Evolutionary conservation across 768 basidiomycete species (phyloP).

Genomic region (Leccinum disarticulatum): DNA sequence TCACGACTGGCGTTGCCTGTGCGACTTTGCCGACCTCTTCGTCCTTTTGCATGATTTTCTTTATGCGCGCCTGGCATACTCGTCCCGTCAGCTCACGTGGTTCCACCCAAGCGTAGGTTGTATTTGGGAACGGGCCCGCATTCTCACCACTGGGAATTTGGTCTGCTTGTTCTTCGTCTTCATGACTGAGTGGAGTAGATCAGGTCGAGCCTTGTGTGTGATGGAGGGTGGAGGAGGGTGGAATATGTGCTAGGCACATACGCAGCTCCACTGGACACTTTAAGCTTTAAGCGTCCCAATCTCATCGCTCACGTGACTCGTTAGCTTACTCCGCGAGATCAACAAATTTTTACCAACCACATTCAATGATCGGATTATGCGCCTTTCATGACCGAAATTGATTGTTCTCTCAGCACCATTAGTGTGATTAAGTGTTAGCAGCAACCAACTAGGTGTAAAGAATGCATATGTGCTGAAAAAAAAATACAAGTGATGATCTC

Average conservation of each 20-base stretch:
- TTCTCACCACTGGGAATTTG: slow-evolving; percentile 83
- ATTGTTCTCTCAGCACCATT: background rate
- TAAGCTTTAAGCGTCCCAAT: slow-evolving; percentile 11
- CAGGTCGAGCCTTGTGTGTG: background rate
- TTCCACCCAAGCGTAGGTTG: background rate
- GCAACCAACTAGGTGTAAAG: background rate
- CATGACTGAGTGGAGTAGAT: slow-evolving; percentile 41
- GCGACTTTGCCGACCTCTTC: slow-evolving; percentile 99
- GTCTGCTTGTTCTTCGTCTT: slow-evolving; percentile 92
- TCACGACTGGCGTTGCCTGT: slow-evolving; percentile 93
- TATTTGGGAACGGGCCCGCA: slow-evolving; percentile 5
- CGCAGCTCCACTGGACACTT: background rate
- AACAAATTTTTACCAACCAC: too few relatives aligned
- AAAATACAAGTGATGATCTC: background rate
- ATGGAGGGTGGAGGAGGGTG: background rate
- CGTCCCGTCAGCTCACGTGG: slow-evolving; percentile 9
- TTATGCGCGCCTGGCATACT: slow-evolving; percentile 80
- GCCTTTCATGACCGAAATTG: background rate
- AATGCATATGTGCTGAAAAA: background rate
- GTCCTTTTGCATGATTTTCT: slow-evolving; percentile 99
- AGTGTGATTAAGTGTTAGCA: background rate
- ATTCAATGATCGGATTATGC: too few relatives aligned
- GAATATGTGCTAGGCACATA: slow-evolving; percentile 14
- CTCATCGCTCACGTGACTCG: slow-evolving; percentile 28
- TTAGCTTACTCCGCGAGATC: too few relatives aligned